A percentile compares a stretch with the other conserved stretches of the same genome.
Conservation (phyloP, 805 yeast species). For the Saturnispora ahearnii region DNA sequence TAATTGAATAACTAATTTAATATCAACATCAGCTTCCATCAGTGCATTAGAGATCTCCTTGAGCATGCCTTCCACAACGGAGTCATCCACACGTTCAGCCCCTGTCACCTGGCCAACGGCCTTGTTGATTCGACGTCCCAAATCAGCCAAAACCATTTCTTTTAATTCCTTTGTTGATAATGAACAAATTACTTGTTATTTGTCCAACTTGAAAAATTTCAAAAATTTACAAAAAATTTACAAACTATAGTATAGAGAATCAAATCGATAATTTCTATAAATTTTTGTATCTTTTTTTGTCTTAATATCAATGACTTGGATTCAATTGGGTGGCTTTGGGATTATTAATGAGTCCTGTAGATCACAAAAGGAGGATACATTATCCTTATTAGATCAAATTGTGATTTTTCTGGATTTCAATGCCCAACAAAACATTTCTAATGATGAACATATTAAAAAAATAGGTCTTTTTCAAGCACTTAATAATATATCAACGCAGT, state of each 20-base stretch:
- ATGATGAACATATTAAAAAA: constrained; percentile 10
- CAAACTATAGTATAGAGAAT: background rate
- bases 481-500: constrained; percentile 20
- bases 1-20: constrained; percentile 67
- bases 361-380: constrained; percentile 17
- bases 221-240: background rate
- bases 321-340: constrained; percentile 14
- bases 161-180: background rate
- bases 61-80: constrained; percentile 60
- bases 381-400: constrained; percentile 18
- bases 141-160: constrained; percentile 70
- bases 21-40: constrained; percentile 89
- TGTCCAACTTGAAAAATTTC: background rate
- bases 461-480: constrained; percentile 24
- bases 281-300: background rate
- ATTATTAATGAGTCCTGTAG: constrained; percentile 18
- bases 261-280: background rate
- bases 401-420: constrained; percentile 20
- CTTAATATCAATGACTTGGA: background rate
- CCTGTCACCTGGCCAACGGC: constrained; percentile 60
- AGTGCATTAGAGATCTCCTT: constrained; percentile 87
- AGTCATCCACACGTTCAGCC: constrained; percentile 46
- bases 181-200: background rate
- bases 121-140: constrained; percentile 66
- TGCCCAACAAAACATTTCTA: background rate